Conservation (phyloP, 2,329 filamentous ascomycete genomes). For the Fonsecaea pedrosoi region DNA sequence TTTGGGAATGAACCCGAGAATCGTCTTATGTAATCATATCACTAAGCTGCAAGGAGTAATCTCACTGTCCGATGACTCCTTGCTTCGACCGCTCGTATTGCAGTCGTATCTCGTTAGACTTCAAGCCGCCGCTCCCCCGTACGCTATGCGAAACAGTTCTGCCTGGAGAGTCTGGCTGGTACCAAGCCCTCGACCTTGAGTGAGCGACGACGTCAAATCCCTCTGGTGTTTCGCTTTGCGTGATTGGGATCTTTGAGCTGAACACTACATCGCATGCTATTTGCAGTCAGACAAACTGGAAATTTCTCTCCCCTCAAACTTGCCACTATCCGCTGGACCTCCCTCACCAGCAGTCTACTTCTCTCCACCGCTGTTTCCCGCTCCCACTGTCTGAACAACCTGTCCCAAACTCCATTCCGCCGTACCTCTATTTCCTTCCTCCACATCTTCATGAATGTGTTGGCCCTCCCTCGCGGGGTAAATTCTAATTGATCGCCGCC, state of each 20-base stretch:
- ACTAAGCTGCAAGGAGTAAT: background rate
- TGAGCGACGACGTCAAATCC: background rate
- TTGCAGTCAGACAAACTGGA: background rate
- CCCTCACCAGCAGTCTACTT: background rate
- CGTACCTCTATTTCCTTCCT: background rate
- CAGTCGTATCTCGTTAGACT: slow-evolving; percentile 2
- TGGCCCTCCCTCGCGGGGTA: background rate
- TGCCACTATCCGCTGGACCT: background rate
- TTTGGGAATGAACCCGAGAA: background rate
- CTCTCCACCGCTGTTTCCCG: background rate
- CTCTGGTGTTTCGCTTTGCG: background rate
- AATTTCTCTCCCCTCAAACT: background rate
- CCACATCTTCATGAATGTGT: background rate
- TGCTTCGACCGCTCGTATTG: background rate
- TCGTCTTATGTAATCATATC: slow-evolving; percentile 1
- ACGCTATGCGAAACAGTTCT: background rate
- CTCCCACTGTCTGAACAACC: background rate
- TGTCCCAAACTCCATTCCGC: background rate
- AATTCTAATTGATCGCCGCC: background rate
- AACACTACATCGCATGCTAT: background rate
- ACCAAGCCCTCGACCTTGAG: background rate
- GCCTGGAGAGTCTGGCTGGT: background rate
- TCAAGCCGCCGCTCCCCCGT: background rate
- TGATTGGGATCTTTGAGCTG: background rate
- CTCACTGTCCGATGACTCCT: background rate